Base-by-base conservation (phyloP, 2,329 filamentous ascomycete species). In the Nectriaceae sp. region DNA sequence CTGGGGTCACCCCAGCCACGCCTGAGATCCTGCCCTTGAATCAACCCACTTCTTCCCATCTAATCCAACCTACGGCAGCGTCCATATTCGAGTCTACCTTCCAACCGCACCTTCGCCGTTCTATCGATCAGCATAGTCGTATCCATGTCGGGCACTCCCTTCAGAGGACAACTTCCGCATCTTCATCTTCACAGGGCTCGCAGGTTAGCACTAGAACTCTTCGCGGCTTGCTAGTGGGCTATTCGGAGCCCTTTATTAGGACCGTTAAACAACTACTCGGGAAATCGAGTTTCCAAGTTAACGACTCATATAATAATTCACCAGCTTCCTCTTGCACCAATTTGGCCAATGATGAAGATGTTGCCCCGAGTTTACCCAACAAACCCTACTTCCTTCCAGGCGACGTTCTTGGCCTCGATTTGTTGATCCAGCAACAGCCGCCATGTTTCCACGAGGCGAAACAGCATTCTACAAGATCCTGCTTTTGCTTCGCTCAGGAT, bases 351-450 rank as follows among this genome's bases (percentile, higher is more conserved):
- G 68, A 70, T 16, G 50, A 56, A 0, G 58, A 64, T 15, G 60
- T 63, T 3, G 63, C 66, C 2, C 48, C 43, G 1, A 36, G 37
- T 5, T 52, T 61, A 8, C 43, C 50, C 6, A 50, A 45, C 21
- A 43, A 50, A 1, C 65, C 65, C 4, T 59, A 59, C 31, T 67
- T 72, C 4, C 57, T 82, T 4, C 75, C 79, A 0, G 77, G 78
- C 19, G 77, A 82, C 54, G 78, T 79, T 33, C 63, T 82, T 5
- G 67, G 59, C 15, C 53, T 71, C 18, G 62, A 64, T 11, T 39
- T 55, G 1, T 51, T 63, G 3, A 31, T 57, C 11, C 29, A 21
- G 0, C 15, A 43, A 3, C 50, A 52, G n/a, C 39, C 54, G 1
- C 38, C 37, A 10, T 70, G 66, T 37, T 43, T 55, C 15, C 40